Evolutionary conservation across 225 moss, liverwort and hornwort species (phyloP).

Genomic region (Pseudoscleropodium purum): DNA sequence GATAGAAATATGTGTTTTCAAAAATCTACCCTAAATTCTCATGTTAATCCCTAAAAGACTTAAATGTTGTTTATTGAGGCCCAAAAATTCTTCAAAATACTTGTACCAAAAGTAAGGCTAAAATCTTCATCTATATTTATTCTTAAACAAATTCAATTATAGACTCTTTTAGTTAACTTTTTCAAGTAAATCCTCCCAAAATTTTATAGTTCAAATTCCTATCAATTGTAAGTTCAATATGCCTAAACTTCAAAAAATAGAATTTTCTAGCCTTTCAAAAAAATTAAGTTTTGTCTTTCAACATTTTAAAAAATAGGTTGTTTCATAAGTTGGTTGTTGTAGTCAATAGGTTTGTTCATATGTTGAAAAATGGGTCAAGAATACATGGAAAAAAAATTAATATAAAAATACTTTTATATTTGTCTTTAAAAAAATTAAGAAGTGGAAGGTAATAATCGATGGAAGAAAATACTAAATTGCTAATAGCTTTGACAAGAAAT

Average conservation of each 20-base stretch:
- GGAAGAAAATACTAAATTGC: not conserved
- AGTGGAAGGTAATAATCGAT: not conserved
- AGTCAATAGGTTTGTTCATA: not conserved
- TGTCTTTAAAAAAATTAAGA: not conserved
- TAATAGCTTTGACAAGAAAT: not conserved
- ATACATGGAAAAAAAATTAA: not conserved
- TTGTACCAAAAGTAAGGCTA: fast-evolving
- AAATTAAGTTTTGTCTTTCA: not conserved
- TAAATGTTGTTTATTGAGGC: fast-evolving
- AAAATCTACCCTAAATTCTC: not conserved
- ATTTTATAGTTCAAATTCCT: not conserved
- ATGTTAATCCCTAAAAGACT: not conserved
- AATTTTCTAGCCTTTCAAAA: not conserved
- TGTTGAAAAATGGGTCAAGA: not conserved
- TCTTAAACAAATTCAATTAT: no score
- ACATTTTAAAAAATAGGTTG: no score
- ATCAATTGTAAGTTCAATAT: not conserved
- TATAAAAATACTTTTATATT: not conserved
- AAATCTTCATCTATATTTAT: not conserved
- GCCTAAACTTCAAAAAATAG: not conserved
- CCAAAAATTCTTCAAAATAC: not conserved
- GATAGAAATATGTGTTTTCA: not conserved
- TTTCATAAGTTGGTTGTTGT: not conserved
- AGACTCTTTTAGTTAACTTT: not conserved
- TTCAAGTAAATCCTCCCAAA: no score